These are phyloP conservation scores for Tetratostichococcus sp. DNA, from an alignment of 139 green algal genomes.

Conservation along the genomic window DNA sequence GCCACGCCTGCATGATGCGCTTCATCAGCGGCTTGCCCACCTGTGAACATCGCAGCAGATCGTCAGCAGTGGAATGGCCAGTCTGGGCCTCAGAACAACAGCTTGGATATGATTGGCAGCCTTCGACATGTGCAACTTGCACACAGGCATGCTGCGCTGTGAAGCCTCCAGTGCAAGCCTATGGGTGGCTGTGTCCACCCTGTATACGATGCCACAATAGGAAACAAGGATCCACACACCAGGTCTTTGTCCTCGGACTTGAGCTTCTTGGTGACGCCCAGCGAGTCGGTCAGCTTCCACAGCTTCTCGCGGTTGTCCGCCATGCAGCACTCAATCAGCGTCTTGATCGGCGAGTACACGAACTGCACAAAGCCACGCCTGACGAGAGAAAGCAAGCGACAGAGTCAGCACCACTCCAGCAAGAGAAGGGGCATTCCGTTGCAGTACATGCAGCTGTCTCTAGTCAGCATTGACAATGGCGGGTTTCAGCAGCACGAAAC, in stretches of 20 bases:
- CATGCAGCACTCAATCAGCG: conserved; percentile 92
- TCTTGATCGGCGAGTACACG: conserved; percentile 95
- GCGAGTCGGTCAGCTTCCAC: conserved; percentile 91
- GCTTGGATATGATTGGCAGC: too few species aligned
- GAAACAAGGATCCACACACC: conserved; percentile 40
- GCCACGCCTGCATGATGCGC: conserved; percentile 87
- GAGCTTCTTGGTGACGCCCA: conserved; percentile 72
- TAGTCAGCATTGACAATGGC: too few species aligned
- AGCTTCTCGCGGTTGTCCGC: conserved; percentile 96
- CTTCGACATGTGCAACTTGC: too few species aligned
- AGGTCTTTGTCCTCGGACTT: conserved; percentile 93
- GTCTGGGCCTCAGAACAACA: too few species aligned
- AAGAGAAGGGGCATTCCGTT: too few species aligned
- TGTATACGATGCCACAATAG: too few species aligned
- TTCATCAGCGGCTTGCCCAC: conserved; percentile 91
- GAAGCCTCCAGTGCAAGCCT: too few species aligned
- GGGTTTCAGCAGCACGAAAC: too few species aligned
- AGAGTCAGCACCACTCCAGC: too few species aligned
- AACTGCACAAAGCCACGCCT: conserved; percentile 97
- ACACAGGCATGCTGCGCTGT: too few species aligned
- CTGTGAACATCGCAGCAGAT: conserved; percentile 30
- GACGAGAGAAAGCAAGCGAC: background rate
- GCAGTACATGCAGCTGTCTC: too few species aligned
- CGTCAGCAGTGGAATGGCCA: background rate
- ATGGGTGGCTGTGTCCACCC: too few species aligned